These are phyloP conservation scores for Viscum album DNA, from an alignment of 177 flowering plant genomes.

Conservation along the genomic window DNA sequence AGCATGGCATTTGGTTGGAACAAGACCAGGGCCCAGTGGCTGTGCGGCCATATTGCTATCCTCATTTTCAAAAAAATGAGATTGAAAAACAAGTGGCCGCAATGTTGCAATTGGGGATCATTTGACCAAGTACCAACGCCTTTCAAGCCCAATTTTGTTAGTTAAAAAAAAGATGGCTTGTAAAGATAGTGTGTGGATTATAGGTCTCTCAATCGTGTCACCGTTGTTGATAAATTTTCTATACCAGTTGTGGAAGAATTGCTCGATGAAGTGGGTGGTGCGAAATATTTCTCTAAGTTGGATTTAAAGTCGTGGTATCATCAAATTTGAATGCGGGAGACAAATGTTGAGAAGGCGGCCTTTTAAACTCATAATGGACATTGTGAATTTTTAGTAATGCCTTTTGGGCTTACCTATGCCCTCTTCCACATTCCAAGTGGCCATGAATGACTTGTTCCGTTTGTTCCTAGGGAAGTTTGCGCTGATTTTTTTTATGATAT, in stretches of 20 bases:
- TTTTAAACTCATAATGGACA: too few species aligned
- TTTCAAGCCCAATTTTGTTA: background rate
- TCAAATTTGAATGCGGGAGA: background rate
- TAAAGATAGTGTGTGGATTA: background rate
- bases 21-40: too few species aligned
- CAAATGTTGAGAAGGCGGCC: background rate
- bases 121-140: background rate
- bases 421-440: too few species aligned
- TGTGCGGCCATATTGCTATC: too few species aligned
- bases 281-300: background rate
- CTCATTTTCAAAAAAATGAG: background rate
- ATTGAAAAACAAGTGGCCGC: background rate
- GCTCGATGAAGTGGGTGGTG: background rate
- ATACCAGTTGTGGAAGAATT: background rate
- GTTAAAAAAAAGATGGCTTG: background rate
- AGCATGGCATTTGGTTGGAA: too few species aligned
- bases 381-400: too few species aligned
- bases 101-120: background rate
- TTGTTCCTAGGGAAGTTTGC: too few species aligned
- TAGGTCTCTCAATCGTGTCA: background rate
- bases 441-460: too few species aligned
- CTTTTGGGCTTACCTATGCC: too few species aligned
- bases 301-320: background rate
- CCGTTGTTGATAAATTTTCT: background rate
- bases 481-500: too few species aligned